These are phyloP conservation scores for Xylaria castorea DNA, from an alignment of 495 filamentous ascomycete genomes.

Conservation along the genomic window DNA sequence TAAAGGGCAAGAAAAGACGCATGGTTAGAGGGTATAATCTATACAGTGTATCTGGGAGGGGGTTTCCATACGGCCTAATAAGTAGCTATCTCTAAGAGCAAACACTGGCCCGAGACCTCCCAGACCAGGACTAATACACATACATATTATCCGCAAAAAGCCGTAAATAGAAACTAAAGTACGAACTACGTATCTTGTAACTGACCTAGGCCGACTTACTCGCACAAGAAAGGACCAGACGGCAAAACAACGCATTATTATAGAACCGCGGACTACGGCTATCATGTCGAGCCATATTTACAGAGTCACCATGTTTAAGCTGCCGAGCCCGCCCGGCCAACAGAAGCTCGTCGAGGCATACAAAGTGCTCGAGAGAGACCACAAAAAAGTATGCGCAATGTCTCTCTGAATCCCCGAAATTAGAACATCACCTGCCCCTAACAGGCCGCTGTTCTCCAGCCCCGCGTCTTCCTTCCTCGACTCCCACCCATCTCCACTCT, in stretches of 20 bases:
- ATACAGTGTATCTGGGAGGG: background rate
- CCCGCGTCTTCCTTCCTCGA: background rate
- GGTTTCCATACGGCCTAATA: background rate
- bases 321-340: constrained; percentile 41
- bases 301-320: constrained; percentile 50
- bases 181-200: background rate
- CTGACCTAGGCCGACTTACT: background rate
- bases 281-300: constrained; percentile 30
- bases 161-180: background rate
- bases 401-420: background rate
- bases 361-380: constrained; percentile 29
- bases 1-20: background rate
- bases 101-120: background rate
- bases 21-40: background rate
- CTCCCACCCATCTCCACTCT: background rate
- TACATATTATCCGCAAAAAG: background rate
- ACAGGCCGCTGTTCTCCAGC: background rate
- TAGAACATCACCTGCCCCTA: background rate
- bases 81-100: background rate
- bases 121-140: background rate
- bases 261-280: background rate
- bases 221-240: background rate
- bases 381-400: constrained; percentile 38
- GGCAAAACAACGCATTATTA: background rate
- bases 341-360: constrained; percentile 44